Evolutionary conservation across 257 asterid genomes (phyloP), one percentile per base, ranked within the genome.

Genomic region (Nicotiana obtusifolia): DNA sequence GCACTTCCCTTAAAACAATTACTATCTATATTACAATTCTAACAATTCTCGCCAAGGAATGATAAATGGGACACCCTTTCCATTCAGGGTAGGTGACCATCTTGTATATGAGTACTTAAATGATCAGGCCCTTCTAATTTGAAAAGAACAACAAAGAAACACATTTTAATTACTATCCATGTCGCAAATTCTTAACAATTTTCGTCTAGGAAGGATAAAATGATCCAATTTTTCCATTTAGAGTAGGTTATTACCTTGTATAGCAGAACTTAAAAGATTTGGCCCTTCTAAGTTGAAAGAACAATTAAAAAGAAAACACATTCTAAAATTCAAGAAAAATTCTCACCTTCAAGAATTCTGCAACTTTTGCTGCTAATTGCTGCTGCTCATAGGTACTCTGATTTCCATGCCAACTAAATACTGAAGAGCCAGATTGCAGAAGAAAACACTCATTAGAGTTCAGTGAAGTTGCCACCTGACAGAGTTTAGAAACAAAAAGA

Each of bases 361-460:
- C 95, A 85, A 92, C 89, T 84, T 84, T 89, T 82, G 91, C 84
- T 3, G 92, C 93, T 81, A 91, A 88, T 86, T 91, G 97, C 86
- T 95, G 97, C 90, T 95, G 98, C 89, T 95, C 97, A 80, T 87
- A 91, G 84, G 95, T 90, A 85, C 97, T 90, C 84, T 92, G 96
- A 82, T 81, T 91, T 68, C 99, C 99, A 69, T 94, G 97, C 99
- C 99, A 95, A 84, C 85, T 90, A 89, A 94, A 92, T 76, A 91
- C 30, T 57, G 97, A 87, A 78, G 97, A 88, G 82, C 93, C 95
- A 81, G 97, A 88, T 92, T 94, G 98, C 82, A 94, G 94, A 86
- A 95, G 93, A 86, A 92, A 95, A 86, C 98, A 95, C 80, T 91
- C 99, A 77, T 90, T 82, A 26, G 99, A 85, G 90, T 94, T 94